Evolutionary conservation across 2,329 filamentous ascomycete genomes (phyloP).

Genomic region (Fusarium mexicanum): DNA sequence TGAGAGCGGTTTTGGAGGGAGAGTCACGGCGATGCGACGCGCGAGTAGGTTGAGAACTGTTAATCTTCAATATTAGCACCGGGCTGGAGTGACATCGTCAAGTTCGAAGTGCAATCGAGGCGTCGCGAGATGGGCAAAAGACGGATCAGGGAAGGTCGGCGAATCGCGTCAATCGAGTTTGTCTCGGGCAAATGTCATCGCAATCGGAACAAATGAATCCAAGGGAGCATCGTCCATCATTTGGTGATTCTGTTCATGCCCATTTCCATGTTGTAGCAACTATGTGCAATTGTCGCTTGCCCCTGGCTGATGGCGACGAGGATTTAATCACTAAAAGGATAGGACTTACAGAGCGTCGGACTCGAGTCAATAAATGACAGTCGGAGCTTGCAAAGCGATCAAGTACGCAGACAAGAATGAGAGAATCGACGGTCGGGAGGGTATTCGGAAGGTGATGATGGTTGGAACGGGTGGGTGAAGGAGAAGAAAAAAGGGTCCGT

Average conservation of each 20-base stretch:
- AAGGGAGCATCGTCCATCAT: conserved; percentile 23
- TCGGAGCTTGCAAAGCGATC: conserved; percentile 25
- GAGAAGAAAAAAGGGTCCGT: conserved; percentile 41
- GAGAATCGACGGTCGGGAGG: conserved; percentile 34
- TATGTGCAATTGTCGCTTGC: conserved; percentile 1
- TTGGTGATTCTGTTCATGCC: conserved; percentile 17
- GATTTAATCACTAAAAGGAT: conserved; percentile 10
- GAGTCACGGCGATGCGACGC: conserved; percentile 26
- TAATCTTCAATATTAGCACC: conserved; percentile 28
- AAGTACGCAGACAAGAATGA: conserved; percentile 34
- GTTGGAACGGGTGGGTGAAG: conserved; percentile 38
- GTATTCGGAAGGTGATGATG: conserved; percentile 29
- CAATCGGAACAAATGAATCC: conserved; percentile 17
- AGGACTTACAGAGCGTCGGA: conserved; percentile 40
- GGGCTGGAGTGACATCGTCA: neutral
- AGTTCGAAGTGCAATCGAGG: conserved; percentile 4
- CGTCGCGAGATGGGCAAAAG: conserved; percentile 7
- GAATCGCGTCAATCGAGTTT: conserved; percentile 17
- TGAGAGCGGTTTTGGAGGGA: conserved; percentile 11
- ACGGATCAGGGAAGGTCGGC: conserved; percentile 1
- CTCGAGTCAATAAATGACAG: conserved; percentile 37
- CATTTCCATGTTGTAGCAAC: conserved; percentile 14
- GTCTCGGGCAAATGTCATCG: conserved; percentile 12
- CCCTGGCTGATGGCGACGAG: conserved; percentile 9
- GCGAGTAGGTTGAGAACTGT: conserved; percentile 32